Conservation (phyloP, 2,329 filamentous ascomycete species). For the Massarina eburnea region DNA sequence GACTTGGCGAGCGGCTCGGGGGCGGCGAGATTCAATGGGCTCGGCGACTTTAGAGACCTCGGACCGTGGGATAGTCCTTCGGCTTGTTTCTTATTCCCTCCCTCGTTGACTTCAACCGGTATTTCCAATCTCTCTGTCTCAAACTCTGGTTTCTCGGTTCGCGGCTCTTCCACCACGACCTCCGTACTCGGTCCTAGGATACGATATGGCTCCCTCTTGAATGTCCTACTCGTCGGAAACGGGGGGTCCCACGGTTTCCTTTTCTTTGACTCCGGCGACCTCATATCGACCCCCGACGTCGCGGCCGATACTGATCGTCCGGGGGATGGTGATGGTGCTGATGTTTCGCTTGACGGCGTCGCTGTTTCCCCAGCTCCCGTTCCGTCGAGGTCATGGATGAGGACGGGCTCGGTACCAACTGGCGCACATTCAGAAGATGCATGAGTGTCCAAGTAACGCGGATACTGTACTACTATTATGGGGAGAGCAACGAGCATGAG, state of each 20-base stretch:
- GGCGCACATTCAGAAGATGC: neutral
- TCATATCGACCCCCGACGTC: neutral
- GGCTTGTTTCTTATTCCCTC: neutral
- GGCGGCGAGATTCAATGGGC: neutral
- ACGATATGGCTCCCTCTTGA: slow-evolving; percentile 4
- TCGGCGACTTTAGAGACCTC: neutral
- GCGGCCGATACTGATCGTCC: neutral
- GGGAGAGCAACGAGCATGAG: slow-evolving; percentile 1
- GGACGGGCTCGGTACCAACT: slow-evolving; percentile 2
- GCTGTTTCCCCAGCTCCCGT: neutral
- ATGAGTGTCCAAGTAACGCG: neutral
- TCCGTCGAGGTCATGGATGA: slow-evolving; percentile 2
- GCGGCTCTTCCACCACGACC: neutral
- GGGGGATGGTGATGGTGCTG: neutral
- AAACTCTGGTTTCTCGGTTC: neutral
- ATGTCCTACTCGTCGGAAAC: slow-evolving; percentile 15
- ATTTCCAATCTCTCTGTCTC: neutral
- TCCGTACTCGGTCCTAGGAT: slow-evolving; percentile 3
- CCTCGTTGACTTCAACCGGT: neutral
- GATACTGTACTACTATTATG: slow-evolving; percentile 4
- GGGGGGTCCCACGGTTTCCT: slow-evolving; percentile 32
- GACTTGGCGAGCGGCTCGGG: neutral
- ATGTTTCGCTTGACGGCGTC: neutral
- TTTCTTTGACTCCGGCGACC: slow-evolving; percentile 1
- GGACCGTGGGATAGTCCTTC: neutral